Base-by-base conservation (phyloP, 129 eudicot species). In the Scalesia atractyloides region DNA sequence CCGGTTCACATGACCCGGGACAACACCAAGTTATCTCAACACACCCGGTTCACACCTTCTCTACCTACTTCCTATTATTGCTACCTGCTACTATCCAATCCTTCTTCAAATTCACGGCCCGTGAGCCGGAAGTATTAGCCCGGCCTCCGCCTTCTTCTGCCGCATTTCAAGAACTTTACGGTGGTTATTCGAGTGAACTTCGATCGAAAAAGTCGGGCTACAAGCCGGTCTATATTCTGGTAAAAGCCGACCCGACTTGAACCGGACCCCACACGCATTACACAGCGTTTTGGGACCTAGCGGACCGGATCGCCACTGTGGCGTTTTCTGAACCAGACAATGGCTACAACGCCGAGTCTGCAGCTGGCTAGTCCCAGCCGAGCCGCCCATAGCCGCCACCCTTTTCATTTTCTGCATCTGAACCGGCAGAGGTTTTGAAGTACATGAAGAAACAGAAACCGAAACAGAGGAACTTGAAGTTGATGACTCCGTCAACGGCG, bases 281-380 rank as follows among this genome's bases (percentile, higher is more conserved):
- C 98, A 92, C 7, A 92, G 85, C 17, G 98, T 92, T 69, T 92
- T 92, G 34, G 96, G 66, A 9, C 98, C 98, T 13, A 81, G 81
- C 9, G 98, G 98, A 9, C 98, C 98, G 73, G 96, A 81, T 73
- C 98, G 83, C 98, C 98, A 92, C 78, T 92, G 98, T 6, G 98
- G 98, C 33, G 98, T 92, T 81, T 92, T 92, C 69, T 88, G 88
- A 6, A 86, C 96, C 3, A 73, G 70, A 50, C 96, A 89, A 53
- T 89, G 96, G 58, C 83, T 82, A 75, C 96, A 89, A 51, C 90
- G 79, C 79, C 92, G 72, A 14, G 83, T 78, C 84, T 70, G 79
- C 74, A 69, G 82, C 43, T 68, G 63, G 22, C 73, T 83, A 22
- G 64, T 68, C 51, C 54, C 78, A 41, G 76, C 73, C 7, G 68